These are phyloP conservation scores for Cenchrus fungigraminus DNA, from an alignment of 176 grass and related monocot species.

Conservation along the genomic window DNA sequence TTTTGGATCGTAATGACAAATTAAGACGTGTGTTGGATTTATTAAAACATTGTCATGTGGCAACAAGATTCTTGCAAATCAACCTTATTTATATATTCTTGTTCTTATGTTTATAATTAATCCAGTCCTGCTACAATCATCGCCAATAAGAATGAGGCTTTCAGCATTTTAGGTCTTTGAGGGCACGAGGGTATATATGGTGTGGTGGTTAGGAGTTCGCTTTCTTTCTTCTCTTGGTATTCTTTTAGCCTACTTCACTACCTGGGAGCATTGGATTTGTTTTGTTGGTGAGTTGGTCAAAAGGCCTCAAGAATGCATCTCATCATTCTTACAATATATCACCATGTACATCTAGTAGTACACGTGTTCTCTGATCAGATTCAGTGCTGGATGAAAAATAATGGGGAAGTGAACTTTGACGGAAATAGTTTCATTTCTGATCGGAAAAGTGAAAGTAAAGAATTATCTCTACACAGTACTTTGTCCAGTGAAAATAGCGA, in stretches of 20 bases:
- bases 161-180: not conserved
- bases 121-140: not conserved
- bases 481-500: not conserved
- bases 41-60: not conserved
- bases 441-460: not conserved
- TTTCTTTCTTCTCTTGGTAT: not conserved
- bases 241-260: constrained; percentile 32
- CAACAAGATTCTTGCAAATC: not conserved
- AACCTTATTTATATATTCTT: not conserved
- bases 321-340: not conserved
- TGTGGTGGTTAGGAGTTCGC: not conserved
- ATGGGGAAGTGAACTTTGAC: not conserved
- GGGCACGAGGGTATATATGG: not conserved
- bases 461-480: not conserved
- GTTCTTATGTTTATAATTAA: not conserved
- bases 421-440: no score
- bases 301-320: not conserved
- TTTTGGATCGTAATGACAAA: not conserved
- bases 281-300: not conserved
- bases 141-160: not conserved
- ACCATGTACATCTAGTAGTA: not conserved
- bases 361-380: not conserved
- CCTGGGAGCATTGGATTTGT: not conserved
- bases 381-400: no score
- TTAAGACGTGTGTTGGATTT: not conserved